These are phyloP conservation scores for Peniophora sp. DNA, from an alignment of 1,284 basidiomycete genomes.

Conservation along the genomic window DNA sequence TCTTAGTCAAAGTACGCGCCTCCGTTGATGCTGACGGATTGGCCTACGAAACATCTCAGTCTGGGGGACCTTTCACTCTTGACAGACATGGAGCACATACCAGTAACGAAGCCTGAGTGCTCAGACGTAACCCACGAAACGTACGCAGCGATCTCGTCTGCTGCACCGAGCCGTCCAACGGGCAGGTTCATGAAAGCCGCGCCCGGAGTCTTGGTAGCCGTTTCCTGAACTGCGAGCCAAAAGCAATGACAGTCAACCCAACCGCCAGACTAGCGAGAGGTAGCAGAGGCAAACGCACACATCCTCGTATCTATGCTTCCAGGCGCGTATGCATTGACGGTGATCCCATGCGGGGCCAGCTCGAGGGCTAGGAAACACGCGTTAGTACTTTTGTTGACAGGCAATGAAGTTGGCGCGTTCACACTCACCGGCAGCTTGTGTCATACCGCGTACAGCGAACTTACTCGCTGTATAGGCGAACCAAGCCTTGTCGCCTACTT, in stretches of 20 bases:
- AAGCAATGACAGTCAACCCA: too few relatives aligned
- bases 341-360: constrained; percentile 20
- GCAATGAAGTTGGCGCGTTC: neutral
- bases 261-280: too few relatives aligned
- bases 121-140: constrained; percentile 14
- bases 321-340: constrained; percentile 23
- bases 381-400: neutral
- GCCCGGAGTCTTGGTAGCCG: constrained; percentile 2
- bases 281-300: too few relatives aligned
- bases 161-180: constrained; percentile 10
- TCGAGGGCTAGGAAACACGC: constrained; percentile 14
- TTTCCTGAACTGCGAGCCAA: too few relatives aligned
- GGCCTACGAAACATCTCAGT: neutral
- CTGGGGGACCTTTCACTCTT: neutral
- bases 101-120: constrained; percentile 10
- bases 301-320: constrained; percentile 12
- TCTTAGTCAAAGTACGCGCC: neutral
- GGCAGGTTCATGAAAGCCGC: constrained; percentile 7
- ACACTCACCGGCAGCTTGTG: constrained; percentile 12
- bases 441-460: constrained; percentile 20
- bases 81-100: neutral
- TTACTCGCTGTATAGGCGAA: constrained; percentile 15
- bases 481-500: neutral
- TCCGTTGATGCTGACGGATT: neutral
- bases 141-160: constrained; percentile 13